phyloP scores from a whole-genome alignment of 805 yeast species.

The Candida nitratophila region DNA sequence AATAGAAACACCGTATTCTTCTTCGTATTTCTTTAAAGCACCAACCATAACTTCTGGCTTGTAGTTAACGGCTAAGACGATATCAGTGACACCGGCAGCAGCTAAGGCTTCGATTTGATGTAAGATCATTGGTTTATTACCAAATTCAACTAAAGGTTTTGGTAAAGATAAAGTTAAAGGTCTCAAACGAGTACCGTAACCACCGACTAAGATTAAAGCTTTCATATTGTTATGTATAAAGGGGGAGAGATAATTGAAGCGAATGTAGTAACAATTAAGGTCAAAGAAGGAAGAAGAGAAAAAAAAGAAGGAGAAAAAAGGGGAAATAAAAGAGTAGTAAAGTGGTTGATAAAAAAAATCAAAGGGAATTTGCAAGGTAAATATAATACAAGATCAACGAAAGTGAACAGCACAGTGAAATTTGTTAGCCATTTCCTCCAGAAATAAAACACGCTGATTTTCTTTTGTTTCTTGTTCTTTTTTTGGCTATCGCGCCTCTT shows the following conservation, averaged over 20 bases:
- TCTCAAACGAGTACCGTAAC: slow-evolving; percentile 99
- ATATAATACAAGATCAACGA: too few species aligned
- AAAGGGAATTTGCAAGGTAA: background rate
- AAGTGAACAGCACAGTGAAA: background rate
- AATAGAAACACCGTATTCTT: slow-evolving; percentile 88
- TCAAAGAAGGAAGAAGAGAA: slow-evolving; percentile 1
- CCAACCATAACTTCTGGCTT: slow-evolving; percentile 99
- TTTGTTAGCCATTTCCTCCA: too few species aligned
- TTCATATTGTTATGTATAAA: slow-evolving; percentile 45
- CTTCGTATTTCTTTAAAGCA: slow-evolving; percentile 88
- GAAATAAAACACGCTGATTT: background rate
- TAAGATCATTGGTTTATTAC: slow-evolving; percentile 97
- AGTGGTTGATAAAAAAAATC: too few species aligned
- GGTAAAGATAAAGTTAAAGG: slow-evolving; percentile 94
- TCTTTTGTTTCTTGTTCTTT: background rate
- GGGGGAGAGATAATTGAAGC: slow-evolving; percentile 1
- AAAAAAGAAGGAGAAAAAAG: background rate
- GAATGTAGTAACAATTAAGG: background rate
- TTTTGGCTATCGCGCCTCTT: too few species aligned
- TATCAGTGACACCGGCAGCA: slow-evolving; percentile 97
- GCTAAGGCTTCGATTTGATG: slow-evolving; percentile 99
- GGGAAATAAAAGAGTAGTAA: background rate
- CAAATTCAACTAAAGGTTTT: slow-evolving; percentile 96
- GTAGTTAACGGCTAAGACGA: slow-evolving; percentile 97
- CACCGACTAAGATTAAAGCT: slow-evolving; percentile 97